Base-by-base conservation (phyloP, 306 rosid genomes). In the Cicer bijugum region DNA sequence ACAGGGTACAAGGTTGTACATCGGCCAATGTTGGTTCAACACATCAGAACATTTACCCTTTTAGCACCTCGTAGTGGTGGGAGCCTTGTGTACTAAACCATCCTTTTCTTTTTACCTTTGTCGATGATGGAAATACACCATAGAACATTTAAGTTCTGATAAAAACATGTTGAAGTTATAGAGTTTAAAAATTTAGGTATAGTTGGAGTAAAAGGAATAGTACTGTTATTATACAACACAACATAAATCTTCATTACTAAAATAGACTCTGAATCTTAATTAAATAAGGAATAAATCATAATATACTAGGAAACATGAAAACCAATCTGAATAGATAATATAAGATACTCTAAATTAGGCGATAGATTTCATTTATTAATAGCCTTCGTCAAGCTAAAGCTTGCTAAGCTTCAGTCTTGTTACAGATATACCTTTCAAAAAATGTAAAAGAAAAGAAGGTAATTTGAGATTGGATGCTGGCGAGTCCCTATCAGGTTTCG, bases 211-310 rank as follows among this genome's bases (percentile, higher is more conserved):
- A 43, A 44, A 50, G 16, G 47, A 50, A 69, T 23, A 23, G 19
- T 4, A 9, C 12, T 59, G 65, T 19, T 55, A 23, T 17, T 61
- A 61, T 61, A 14, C 23, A 55, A 20, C 1, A 42, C 38, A 67
- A 2, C 12, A 45, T 4, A 12, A 47, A n/a, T 47, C 50, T 51
- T 67, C 47, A 23, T 67, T 47, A 12, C 44, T 23, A 7, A 68
- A 47, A 67, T 46, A 47, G 19, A 28, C 28, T 46, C 58, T 9
- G 0, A 11, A 20, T 67, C 39, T 67, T 66, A 45, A 3, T 20
- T 46, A 63, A 15, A 59, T 35, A 68, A 28, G 59, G 73, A 68
- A 28, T 44, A 47, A 47, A 68, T 35, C 60, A 48, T 47, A 8
- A 1, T 64, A 9, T 42, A 65, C 17, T 16, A 17, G 39, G 52